Evolutionary conservation across 129 eudicot genomes (phyloP).

Genomic region (Helianthus tuberosus): DNA sequence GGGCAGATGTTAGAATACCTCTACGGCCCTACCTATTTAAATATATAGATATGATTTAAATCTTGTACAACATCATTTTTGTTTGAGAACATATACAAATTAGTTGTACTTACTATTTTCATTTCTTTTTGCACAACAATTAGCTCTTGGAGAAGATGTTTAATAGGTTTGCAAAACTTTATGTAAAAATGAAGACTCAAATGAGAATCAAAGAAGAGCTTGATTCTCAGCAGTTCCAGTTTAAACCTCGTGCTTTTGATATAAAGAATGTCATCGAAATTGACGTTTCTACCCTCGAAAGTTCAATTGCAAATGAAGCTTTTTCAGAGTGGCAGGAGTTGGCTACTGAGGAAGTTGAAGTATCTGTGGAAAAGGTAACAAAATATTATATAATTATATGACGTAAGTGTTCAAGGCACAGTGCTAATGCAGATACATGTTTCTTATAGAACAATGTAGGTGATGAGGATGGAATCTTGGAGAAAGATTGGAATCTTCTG

Average conservation of each 20-base stretch:
- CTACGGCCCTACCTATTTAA: no score
- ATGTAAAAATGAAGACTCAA: constrained; percentile 68
- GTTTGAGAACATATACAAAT: not conserved
- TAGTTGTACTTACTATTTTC: constrained; percentile 10
- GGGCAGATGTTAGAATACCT: not conserved
- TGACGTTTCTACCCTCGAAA: constrained; percentile 60
- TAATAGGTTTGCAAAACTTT: constrained; percentile 58
- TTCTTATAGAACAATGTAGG: constrained; percentile 43
- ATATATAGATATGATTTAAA: not conserved
- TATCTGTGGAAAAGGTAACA: constrained; percentile 48
- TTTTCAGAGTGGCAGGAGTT: constrained; percentile 86
- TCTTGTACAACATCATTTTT: not conserved
- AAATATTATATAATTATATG: not conserved
- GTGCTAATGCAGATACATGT: constrained; percentile 15
- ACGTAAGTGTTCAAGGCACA: not conserved
- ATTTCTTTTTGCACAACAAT: constrained; percentile 12
- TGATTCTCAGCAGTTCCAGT: constrained; percentile 63
- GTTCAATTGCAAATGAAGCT: constrained; percentile 50
- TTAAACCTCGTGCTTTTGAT: constrained; percentile 76
- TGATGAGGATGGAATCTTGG: constrained; percentile 47
- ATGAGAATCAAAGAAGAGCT: constrained; percentile 52
- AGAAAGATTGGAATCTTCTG: constrained; percentile 56
- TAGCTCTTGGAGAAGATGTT: constrained; percentile 69
- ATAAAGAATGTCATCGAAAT: constrained; percentile 62
- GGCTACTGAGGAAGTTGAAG: constrained; percentile 64